Evolutionary conservation across 352 stramenopile species (phyloP), one percentile per base, ranked within the genome.

Genomic region (Lagenidium giganteum): DNA sequence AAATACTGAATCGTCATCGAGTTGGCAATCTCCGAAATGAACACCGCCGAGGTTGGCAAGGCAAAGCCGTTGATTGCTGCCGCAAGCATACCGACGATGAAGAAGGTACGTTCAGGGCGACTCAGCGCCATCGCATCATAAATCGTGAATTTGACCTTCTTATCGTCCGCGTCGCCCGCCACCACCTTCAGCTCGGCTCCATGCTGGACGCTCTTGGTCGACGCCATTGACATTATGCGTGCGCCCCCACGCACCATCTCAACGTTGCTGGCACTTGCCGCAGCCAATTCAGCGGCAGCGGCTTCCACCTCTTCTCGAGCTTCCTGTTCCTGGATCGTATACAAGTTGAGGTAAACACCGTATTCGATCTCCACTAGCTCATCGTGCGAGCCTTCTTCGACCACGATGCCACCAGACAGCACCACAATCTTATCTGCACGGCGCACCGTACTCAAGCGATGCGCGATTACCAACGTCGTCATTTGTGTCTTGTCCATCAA

Each of bases 401-500:
- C 63, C 9, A 77, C 51, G 13, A 39, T 36, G 1, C 72, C 72
- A 16, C 54, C 55, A 12, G 64, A 41, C 0, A 85, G 41, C 23
- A 83, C 72, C 1, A 82, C 58, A 29, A 85, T 79, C 38, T 80
- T 83, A 51, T 90, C 70, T 0, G 67, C 66, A 11, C 57, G 60
- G 3, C 72, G 67, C n/a, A 90, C 56, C 24, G 67, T 68, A n/a
- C 42, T 90, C 20, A 98, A 63, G 11, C 95, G 75, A 60, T 98
- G 93, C 0, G 95, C 95, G 48, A 97, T 96, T 36, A 98, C 85
- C 17, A 98, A 58, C 14, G 81, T 96, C 4, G 91, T 98, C 22
- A 74, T 80, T 12, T 66, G 62, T 0, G 59, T 77, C 53, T 61
- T 63, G 44, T 40, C 57, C 54, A 61, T 64, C 26, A 64, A 59